Percentiles rank a stretch among this genome's conserved stretches.
Evolutionary conservation across 495 filamentous ascomycete species (phyloP).

Genomic region (Podospora pseudoanserina): DNA sequence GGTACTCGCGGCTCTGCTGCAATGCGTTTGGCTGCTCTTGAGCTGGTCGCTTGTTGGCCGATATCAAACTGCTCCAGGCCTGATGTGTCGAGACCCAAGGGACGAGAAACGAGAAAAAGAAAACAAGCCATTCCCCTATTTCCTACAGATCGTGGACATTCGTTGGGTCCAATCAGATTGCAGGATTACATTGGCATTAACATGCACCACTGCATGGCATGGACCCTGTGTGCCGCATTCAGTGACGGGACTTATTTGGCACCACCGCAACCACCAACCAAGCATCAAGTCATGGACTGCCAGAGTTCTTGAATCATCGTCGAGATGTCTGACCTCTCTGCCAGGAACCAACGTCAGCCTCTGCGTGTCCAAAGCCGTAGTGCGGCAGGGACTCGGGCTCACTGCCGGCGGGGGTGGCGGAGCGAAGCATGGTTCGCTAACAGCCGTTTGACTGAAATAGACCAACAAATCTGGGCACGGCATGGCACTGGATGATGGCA

Average conservation of each 20-base stretch:
- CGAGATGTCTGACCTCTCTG: not conserved
- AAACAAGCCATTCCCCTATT: conserved; percentile 21
- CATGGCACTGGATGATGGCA: not conserved
- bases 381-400: not conserved
- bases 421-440: conserved; percentile 4
- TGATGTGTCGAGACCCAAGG: not conserved
- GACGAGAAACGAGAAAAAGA: not conserved
- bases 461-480: conserved; percentile 1
- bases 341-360: not conserved
- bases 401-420: conserved; percentile 20
- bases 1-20: not conserved
- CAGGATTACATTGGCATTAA: conserved; percentile 6
- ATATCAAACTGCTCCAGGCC: not conserved
- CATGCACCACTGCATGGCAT: not conserved
- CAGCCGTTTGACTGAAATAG: conserved; percentile 3
- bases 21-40: not conserved
- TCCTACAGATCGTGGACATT: conserved; percentile 15
- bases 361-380: not conserved
- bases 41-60: not conserved
- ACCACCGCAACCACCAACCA: not conserved
- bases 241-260: not conserved
- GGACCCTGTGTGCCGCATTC: not conserved
- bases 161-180: conserved; percentile 22
- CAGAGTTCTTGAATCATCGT: not conserved
- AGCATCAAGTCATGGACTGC: not conserved